phyloP scores from a whole-genome alignment of 164 flowering plant genomes.

The Chloranthus sessilifolius region DNA sequence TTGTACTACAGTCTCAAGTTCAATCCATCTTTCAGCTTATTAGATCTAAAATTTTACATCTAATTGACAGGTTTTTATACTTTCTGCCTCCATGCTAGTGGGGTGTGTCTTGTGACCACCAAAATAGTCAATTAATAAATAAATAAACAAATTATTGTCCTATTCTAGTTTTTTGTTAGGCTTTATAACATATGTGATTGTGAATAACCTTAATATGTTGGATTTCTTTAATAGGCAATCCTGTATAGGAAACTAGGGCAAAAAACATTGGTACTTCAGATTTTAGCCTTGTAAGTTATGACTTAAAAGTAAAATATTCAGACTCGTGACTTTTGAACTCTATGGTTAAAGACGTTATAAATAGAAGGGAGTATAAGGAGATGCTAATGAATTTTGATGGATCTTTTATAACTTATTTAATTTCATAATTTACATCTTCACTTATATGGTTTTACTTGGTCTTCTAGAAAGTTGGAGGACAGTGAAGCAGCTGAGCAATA shows the following conservation, averaged over 20 bases:
- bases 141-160: too few relatives aligned
- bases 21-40: background rate
- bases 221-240: slow-evolving; percentile 67
- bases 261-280: slow-evolving; percentile 88
- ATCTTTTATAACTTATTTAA: too few relatives aligned
- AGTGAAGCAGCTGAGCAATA: slow-evolving; percentile 97
- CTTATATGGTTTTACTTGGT: too few relatives aligned
- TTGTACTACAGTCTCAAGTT: background rate
- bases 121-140: too few relatives aligned
- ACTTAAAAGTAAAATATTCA: too few relatives aligned
- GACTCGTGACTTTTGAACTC: too few relatives aligned
- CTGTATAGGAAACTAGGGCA: slow-evolving; percentile 90
- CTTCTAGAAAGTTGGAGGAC: slow-evolving; percentile 81
- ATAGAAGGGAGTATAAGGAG: too few relatives aligned
- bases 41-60: background rate
- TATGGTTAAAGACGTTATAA: too few relatives aligned
- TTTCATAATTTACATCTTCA: too few relatives aligned
- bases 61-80: background rate
- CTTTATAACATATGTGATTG: background rate
- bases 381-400: too few relatives aligned
- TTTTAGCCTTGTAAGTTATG: slow-evolving; percentile 81
- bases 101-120: too few relatives aligned
- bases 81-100: too few relatives aligned
- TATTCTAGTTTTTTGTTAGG: background rate
- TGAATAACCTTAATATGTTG: background rate